Evolutionary conservation across 768 basidiomycete species (phyloP), one percentile per base, ranked within the genome.

Genomic region (Boletus pseudopeckii): DNA sequence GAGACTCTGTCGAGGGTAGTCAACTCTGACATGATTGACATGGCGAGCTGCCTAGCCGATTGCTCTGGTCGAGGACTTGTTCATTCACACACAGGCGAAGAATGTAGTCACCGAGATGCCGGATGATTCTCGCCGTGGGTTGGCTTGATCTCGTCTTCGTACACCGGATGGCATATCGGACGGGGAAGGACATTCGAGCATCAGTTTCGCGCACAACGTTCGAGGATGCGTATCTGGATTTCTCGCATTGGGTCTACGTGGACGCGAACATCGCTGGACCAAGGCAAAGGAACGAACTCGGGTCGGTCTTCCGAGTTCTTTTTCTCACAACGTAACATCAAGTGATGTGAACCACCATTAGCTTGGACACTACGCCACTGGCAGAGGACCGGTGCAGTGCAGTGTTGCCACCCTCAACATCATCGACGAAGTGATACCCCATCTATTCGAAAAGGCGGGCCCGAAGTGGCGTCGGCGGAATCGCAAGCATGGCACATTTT

Each of bases 211-310:
- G 48, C 22, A 10, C 40, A 3, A 33, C 3, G 8, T 57, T 65
- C 20, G 1, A 53, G 26, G 26, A 59, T 22, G 57, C 56, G 0
- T 58, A 54, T 28, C 1, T 60, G 8, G 46, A 53, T 17, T 54
- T 63, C 15, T 64, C 50, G 10, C 58, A 64, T 26, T 58, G 59
- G 55, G 11, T 57, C n/a, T 42, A 45, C 5, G 64, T 64, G 59
- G 32, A 48, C 7, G 30, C 11, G 11, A 43, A 52, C 18, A 26
- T 64, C 3, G n/a, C 26, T 18, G 47, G 41, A 20, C 44, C 54
- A 7, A 13, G 26, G 14, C 40, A 45, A 11, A 32, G 24, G 2
- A 22, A 20, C 7, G 45, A 40, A 28, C n/a, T 48, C 8, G 7
- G 17, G 53, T 62, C 1, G 1, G 56, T 51, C 15, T 28, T 24